phyloP scores from a whole-genome alignment of 2,329 filamentous ascomycete species.

The Bipolaris oryzae region DNA sequence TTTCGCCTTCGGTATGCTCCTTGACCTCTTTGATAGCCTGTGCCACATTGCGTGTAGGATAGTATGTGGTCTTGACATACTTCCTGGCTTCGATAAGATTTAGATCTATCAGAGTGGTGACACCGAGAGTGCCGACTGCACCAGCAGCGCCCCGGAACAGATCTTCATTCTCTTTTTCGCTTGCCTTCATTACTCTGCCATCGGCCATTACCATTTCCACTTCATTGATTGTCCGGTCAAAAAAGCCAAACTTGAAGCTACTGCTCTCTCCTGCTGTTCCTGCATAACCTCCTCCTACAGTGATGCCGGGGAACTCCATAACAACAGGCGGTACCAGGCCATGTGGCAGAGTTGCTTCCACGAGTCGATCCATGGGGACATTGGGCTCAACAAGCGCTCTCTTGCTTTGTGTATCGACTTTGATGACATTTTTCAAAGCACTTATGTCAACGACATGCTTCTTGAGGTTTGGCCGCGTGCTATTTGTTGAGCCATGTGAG shows the following conservation, averaged over 20 bases:
- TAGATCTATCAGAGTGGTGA: conserved; percentile 64
- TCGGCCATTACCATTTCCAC: conserved; percentile 70
- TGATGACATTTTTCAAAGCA: conserved; percentile 65
- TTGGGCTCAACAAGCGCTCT: conserved; percentile 73
- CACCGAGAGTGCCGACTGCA: conserved; percentile 69
- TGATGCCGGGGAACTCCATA: conserved; percentile 76
- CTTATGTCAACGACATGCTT: conserved; percentile 68
- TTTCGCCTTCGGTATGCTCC: conserved; percentile 44
- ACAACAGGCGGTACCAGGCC: conserved; percentile 69
- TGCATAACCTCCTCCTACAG: conserved; percentile 70
- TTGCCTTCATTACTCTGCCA: conserved; percentile 63
- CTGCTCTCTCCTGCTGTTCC: conserved; percentile 72
- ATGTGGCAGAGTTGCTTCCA: conserved; percentile 62
- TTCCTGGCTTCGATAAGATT: conserved; percentile 54
- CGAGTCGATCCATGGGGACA: conserved; percentile 69
- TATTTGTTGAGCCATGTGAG: conserved; percentile 78
- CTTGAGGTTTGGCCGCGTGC: conserved; percentile 63
- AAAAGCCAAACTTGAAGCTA: conserved; percentile 71
- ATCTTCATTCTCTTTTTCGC: conserved; percentile 61
- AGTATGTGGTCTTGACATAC: conserved; percentile 58
- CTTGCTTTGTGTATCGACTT: conserved; percentile 59
- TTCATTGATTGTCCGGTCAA: conserved; percentile 65
- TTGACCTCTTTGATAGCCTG: conserved; percentile 52
- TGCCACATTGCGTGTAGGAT: conserved; percentile 50
- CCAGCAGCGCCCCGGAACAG: conserved; percentile 70